Percentiles rank a stretch among this genome's conserved stretches.
phyloP scores from a whole-genome alignment of 78 protist genomes.

The Polysphondylium violaceum region DNA sequence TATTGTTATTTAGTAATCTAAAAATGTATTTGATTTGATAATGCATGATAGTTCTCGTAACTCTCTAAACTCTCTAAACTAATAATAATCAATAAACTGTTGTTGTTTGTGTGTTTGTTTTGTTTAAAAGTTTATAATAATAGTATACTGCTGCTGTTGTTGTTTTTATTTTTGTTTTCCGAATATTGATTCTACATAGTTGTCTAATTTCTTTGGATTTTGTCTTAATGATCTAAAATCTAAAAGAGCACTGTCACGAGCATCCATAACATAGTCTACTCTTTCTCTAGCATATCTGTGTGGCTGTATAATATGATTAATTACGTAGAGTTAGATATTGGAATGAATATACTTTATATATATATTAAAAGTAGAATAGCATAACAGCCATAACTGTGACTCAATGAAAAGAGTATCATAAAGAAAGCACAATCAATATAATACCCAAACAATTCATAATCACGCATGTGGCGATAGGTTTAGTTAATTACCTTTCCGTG shows the following conservation, averaged over 20 bases:
- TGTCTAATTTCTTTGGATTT: slow-evolving; percentile 14
- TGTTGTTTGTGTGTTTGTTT: no score
- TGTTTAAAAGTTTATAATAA: no score
- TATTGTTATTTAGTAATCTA: no score
- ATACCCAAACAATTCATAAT: background rate
- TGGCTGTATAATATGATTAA: slow-evolving; percentile 7
- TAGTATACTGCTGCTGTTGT: background rate
- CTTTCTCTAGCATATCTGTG: slow-evolving; percentile 56
- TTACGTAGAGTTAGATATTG: no score
- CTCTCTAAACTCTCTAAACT: no score
- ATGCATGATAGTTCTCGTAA: no score
- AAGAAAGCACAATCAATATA: background rate
- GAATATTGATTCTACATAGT: background rate
- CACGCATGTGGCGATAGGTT: background rate
- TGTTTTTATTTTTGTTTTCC: slow-evolving; percentile 4
- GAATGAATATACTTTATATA: background rate
- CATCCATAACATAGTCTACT: slow-evolving; percentile 47
- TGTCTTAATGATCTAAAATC: slow-evolving; percentile 18
- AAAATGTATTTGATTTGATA: no score
- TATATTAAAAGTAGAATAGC: background rate
- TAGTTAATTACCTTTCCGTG: slow-evolving; percentile 47
- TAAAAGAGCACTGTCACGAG: slow-evolving; percentile 46
- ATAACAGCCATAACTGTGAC: background rate
- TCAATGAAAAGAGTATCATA: background rate
- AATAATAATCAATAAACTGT: no score